Percentiles rank a stretch among this genome's conserved stretches.
Conservation (phyloP, 2,329 filamentous ascomycete species). For the Magnaporthales sp. region DNA sequence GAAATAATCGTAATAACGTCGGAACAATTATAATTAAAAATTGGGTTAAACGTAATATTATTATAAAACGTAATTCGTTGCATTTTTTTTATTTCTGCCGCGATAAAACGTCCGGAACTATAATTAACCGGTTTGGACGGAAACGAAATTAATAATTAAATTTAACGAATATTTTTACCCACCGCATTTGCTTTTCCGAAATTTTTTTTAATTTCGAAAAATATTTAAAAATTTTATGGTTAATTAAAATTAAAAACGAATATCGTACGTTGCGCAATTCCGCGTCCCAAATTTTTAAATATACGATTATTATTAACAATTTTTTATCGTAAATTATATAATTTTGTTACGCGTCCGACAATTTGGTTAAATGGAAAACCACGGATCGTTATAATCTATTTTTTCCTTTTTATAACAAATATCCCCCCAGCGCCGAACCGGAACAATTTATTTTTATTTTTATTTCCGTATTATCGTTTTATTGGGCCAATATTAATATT, state of each 20-base stretch:
- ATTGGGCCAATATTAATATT: neutral
- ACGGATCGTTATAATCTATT: neutral
- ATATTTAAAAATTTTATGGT: neutral
- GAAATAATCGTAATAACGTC: too few relatives aligned
- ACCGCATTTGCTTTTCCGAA: neutral
- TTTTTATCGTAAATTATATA: neutral
- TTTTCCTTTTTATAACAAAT: neutral
- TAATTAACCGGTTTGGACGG: too few relatives aligned
- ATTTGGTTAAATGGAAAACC: neutral
- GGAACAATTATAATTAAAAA: too few relatives aligned
- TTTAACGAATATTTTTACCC: neutral
- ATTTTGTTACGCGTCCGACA: too few relatives aligned
- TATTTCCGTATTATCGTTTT: neutral
- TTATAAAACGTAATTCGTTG: too few relatives aligned
- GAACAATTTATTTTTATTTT: neutral
- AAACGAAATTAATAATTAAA: too few relatives aligned
- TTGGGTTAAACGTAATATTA: too few relatives aligned
- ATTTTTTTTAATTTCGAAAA: neutral
- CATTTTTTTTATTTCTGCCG: too few relatives aligned
- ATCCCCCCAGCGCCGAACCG: neutral
- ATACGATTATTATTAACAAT: neutral
- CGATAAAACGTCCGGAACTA: too few relatives aligned
- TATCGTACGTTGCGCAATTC: neutral
- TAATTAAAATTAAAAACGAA: neutral
- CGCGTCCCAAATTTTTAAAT: neutral